A percentile compares a stretch with the other conserved stretches of the same genome.
phyloP scores from a whole-genome alignment of 2,329 filamentous ascomycete genomes.

The Sporothrix curviconia region DNA sequence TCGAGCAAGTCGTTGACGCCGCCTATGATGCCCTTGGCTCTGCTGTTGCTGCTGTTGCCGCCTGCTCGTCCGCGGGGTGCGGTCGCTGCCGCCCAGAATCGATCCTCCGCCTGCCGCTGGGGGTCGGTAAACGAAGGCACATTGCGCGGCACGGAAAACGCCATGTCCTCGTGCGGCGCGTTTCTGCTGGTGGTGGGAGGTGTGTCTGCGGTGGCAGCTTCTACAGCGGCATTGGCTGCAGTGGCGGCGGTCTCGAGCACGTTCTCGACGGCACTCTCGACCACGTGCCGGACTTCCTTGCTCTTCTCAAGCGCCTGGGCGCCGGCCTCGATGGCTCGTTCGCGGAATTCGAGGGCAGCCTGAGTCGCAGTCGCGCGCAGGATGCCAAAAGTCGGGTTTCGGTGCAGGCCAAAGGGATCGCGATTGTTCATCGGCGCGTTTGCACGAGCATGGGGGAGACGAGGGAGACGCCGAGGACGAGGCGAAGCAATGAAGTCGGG shows the following conservation, averaged over 20 bases:
- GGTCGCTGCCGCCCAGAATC: constrained; percentile 52
- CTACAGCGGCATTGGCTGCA: constrained; percentile 14
- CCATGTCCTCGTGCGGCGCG: constrained; percentile 40
- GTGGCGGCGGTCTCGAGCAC: background rate
- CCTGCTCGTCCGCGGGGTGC: constrained; percentile 15
- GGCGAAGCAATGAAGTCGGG: background rate
- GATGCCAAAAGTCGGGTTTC: constrained; percentile 34
- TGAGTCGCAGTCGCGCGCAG: constrained; percentile 43
- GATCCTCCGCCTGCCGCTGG: constrained; percentile 59
- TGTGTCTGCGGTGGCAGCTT: background rate
- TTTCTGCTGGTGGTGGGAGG: background rate
- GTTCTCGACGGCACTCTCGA: constrained; percentile 18
- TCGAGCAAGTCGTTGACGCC: constrained; percentile 61
- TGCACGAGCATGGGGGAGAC: constrained; percentile 11
- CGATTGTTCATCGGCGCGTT: constrained; percentile 33
- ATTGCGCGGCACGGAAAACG: constrained; percentile 62
- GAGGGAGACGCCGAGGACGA: background rate
- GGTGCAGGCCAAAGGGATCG: constrained; percentile 36
- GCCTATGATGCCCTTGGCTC: constrained; percentile 46
- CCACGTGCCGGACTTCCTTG: constrained; percentile 29
- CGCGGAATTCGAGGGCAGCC: constrained; percentile 37
- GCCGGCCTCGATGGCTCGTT: constrained; percentile 44
- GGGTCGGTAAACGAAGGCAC: constrained; percentile 62
- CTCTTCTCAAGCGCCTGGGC: constrained; percentile 40
- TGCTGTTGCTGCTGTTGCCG: constrained; percentile 10